Base-by-base conservation (phyloP, 306 rosid genomes). In the Vigna angularis region DNA sequence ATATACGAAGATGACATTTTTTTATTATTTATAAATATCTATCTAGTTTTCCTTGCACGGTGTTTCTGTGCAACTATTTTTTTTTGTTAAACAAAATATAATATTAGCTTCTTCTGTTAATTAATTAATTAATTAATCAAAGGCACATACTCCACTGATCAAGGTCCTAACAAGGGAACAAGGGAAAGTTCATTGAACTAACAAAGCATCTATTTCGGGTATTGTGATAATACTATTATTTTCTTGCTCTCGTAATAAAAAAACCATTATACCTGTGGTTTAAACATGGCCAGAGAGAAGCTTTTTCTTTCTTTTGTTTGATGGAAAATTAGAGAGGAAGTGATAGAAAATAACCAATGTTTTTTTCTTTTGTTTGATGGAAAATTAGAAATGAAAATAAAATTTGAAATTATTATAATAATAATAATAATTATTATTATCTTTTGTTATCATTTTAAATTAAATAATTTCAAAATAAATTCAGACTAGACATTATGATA, bases 101-200 rank as follows among this genome's bases (percentile, higher is more conserved):
- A 26, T 58, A 26, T 26, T 26, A 51, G 18, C 2, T 9, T 2
- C 18, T 16, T n/a, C 55, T 49, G 2, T 4, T 15, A 15, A 50
- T 56, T 58, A 58, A 57, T 22, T 42, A 8, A 40, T 9, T 36
- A 36, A 36, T 36, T 32, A 32, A 34, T 42, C 20, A 12, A 72
- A 3, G 24, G 51, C 38, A 13, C 12, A 59, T 8, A n/a, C 40
- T 30, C 30, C 48, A 42, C 66, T 16, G 2, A 32, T 55, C 47
- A 72, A 40, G 52, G 42, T 16, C 74, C 59, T 62, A 32, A 38
- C 22, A 48, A 6, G 77, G 89, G 80, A 32, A 38, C 22, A 48
- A 6, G 74, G 89, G 80, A 83, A 83, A 81, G 83, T 86, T 83
- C 85, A 86, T 15, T 67, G 77, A 49, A 86, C 69, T 61, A 40